Evolutionary conservation across 1,139 yeast genomes (phyloP), one percentile per base, ranked within the genome.

Genomic region (Candida tropicalis): DNA sequence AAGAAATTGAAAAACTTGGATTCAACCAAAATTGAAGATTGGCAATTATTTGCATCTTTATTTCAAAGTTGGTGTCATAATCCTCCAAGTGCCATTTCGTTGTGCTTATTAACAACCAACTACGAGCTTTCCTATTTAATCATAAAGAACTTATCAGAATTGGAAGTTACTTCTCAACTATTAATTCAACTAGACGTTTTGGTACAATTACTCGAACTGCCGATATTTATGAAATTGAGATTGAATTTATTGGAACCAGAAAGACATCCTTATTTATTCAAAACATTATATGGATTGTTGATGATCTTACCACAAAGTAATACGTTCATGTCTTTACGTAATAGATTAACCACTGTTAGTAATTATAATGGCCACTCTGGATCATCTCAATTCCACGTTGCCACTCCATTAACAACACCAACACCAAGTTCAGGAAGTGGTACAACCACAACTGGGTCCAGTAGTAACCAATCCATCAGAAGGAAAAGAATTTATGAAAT

Each of bases 291-390:
- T 59, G 99, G 99, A 1, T 77, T 95, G 38, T 71, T 95, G 46
- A 95, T 95, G 99, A 75, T 95, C 5, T 67, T 95, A 42, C 99
- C 99, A 0, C 99, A 95, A 60, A 88, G 97, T 0, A 79, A 89
- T n/a, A 96, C 99, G 0, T 95, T 89, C 62, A 82, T 79, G 17
- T 82, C 87, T 0, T 73, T 95, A 50, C 84, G 85, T 50, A 88
- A 86, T 58, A 73, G 99, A 48, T 73, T 93, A 42, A 42, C 53
- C 4, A 46, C 46, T 5, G 43, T 48, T 2, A 51, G 62, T 23
- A 51, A 45, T 24, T 38, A 25, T 35, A 35, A 23, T 23, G 25
- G 20, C n/a, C 23, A 35, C 24, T 17, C 36, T 5, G 11, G 38
- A 50, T 16, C 36, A 12, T 22, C 41, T 6, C 27, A 13, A 10